Evolutionary conservation across 768 basidiomycete genomes (phyloP), one percentile per base, ranked within the genome.

Genomic region (Mrakia frigida): DNA sequence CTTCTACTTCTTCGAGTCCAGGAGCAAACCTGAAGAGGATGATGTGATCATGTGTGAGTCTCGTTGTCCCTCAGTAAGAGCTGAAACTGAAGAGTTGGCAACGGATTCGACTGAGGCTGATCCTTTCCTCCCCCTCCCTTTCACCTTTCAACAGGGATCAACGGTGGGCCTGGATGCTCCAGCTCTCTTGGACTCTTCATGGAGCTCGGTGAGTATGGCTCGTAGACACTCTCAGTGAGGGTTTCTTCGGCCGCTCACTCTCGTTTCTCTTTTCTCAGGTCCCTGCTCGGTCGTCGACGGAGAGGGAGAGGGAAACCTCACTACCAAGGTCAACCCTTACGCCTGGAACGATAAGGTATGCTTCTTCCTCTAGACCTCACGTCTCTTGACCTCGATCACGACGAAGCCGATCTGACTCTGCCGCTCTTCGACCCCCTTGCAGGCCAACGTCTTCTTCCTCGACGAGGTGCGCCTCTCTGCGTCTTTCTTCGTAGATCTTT

Each of bases 121-220:
- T 21, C 61, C 2, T 16, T 31, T 18, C 5, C 6, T 23, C 25
- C 25, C 52, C 21, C 35, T 2, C 21, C 35, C 16, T 43, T 18
- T 68, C 25, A 25, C 10, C n/a, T 43, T 43, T 10, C n/a, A 6
- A n/a, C 13, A 18, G 37, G 39, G 33, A 35, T 65, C 33, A 65
- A 69, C 41, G 25, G 41, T 61, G 63, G 50, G 33, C 52, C 75
- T 7, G 65, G 69, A 61, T 71, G 50, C 25, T 56, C 67, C 6
- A 86, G 86, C 25, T 85, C 89, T 7, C 84, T 90, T 1, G 91
- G 90, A 5, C 84, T 92, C 18, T 86, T 92, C 77, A 90, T 91
- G 86, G 91, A 91, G 82, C 85, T 88, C 23, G 90, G 46, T 50
- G 18, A 50, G 46, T 21, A 2, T 21, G 1, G 16, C 13, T 50